phyloP scores from a whole-genome alignment of 345 rosid genomes.

The Pistacia vera region DNA sequence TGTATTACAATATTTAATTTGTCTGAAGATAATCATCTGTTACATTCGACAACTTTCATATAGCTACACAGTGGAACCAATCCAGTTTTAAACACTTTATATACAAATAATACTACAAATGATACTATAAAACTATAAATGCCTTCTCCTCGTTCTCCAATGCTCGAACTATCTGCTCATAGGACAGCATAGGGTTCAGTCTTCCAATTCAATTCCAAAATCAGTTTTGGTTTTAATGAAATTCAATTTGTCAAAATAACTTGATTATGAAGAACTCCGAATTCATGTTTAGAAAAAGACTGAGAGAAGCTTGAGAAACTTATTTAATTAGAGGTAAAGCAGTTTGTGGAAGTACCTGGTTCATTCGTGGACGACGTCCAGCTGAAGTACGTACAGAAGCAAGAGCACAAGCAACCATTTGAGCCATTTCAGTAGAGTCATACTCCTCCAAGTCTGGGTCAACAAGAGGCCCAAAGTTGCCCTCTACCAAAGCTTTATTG shows the following conservation, averaged over 20 bases:
- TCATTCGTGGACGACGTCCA: conserved; percentile 71
- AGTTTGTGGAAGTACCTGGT: conserved; percentile 57
- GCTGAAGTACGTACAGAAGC: conserved; percentile 81
- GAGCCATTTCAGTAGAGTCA: conserved; percentile 53
- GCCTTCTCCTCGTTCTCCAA: too few relatives aligned
- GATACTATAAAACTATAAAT: too few relatives aligned
- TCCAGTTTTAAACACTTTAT: too few relatives aligned
- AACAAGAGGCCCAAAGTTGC: conserved; percentile 51
- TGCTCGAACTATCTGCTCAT: conserved; percentile 72
- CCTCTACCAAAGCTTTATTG: conserved; percentile 49
- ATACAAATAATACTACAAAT: too few relatives aligned
- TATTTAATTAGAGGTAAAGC: not conserved
- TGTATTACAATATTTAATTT: too few relatives aligned
- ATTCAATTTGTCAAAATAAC: not conserved
- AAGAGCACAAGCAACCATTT: conserved; percentile 81
- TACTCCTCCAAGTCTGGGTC: conserved; percentile 61
- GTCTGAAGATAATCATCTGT: too few relatives aligned
- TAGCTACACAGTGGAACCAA: too few relatives aligned
- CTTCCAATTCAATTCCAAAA: not conserved
- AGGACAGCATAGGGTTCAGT: not conserved
- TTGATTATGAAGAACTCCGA: not conserved
- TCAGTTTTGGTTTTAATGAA: not conserved
- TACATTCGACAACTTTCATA: too few relatives aligned
- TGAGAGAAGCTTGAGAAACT: too few relatives aligned
- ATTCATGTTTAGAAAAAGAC: not conserved